phyloP scores from a whole-genome alignment of 2,329 filamentous ascomycete genomes.

The Hypoxylon sp. region DNA sequence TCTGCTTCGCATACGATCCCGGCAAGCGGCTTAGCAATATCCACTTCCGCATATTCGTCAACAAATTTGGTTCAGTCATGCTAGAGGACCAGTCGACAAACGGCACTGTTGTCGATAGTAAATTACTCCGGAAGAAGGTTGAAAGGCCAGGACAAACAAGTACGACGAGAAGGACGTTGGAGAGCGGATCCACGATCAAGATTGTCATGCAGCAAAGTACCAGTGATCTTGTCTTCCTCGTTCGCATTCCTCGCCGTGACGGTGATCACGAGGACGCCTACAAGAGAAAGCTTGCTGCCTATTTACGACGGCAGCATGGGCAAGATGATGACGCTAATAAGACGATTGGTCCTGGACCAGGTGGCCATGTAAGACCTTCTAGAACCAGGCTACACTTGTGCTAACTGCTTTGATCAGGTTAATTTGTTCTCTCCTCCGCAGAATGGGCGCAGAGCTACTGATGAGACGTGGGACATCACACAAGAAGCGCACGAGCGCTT shows the following conservation, averaged over 20 bases:
- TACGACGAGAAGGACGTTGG: slow-evolving; percentile 67
- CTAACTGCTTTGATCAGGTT: slow-evolving; percentile 38
- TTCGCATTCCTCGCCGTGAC: slow-evolving; percentile 81
- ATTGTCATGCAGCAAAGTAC: slow-evolving; percentile 64
- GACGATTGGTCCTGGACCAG: slow-evolving; percentile 57
- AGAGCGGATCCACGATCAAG: slow-evolving; percentile 75
- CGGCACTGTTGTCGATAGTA: slow-evolving; percentile 84
- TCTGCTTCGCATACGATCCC: slow-evolving; percentile 71
- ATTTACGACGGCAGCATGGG: slow-evolving; percentile 58
- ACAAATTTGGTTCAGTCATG: slow-evolving; percentile 86
- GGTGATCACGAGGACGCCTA: slow-evolving; percentile 72
- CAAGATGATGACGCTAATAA: slow-evolving; percentile 48
- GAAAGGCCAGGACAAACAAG: slow-evolving; percentile 47
- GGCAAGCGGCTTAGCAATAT: slow-evolving; percentile 84
- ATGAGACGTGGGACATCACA: slow-evolving; percentile 32
- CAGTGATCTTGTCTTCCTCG: slow-evolving; percentile 78
- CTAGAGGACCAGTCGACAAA: slow-evolving; percentile 95
- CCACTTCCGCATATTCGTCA: slow-evolving; percentile 95
- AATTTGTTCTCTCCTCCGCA: slow-evolving; percentile 41
- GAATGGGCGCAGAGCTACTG: slow-evolving; percentile 21
- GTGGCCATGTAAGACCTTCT: slow-evolving; percentile 53
- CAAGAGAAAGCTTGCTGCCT: slow-evolving; percentile 71
- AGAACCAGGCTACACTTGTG: neutral
- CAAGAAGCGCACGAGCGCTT: slow-evolving; percentile 49
- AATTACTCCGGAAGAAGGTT: slow-evolving; percentile 65